phyloP scores from a whole-genome alignment of 2,329 filamentous ascomycete genomes.

The Pseudogymnoascus sp. region DNA sequence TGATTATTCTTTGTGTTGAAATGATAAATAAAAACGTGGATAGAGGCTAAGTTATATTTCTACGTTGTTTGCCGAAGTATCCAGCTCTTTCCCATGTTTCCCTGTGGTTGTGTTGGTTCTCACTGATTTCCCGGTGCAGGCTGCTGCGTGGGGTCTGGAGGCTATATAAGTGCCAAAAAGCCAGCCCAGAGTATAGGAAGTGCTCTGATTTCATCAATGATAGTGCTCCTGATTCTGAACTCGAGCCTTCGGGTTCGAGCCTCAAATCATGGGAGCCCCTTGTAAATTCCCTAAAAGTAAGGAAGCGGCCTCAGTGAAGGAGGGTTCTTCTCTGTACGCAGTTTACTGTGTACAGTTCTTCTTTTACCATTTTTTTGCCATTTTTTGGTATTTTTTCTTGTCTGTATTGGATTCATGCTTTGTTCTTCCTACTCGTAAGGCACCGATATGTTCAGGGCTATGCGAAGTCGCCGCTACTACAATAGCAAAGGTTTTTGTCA shows the following conservation, averaged over 20 bases:
- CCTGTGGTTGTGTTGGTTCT: background rate
- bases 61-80: background rate
- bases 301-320: background rate
- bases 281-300: background rate
- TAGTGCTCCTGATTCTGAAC: background rate
- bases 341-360: background rate
- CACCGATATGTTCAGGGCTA: background rate
- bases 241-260: background rate
- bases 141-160: background rate
- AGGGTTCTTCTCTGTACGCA: background rate
- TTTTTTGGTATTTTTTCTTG: background rate
- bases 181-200: background rate
- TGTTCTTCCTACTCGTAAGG: background rate
- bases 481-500: background rate
- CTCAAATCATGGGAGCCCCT: background rate
- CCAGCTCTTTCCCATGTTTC: background rate
- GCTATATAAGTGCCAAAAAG: background rate
- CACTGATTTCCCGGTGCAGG: background rate
- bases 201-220: background rate
- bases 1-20: background rate
- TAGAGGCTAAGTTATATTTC: background rate
- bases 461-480: background rate
- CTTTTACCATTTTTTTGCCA: background rate
- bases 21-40: background rate
- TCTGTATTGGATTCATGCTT: background rate